These are phyloP conservation scores for Axilococcus clingmanii DNA, from an alignment of 139 green algal genomes.

Conservation along the genomic window DNA sequence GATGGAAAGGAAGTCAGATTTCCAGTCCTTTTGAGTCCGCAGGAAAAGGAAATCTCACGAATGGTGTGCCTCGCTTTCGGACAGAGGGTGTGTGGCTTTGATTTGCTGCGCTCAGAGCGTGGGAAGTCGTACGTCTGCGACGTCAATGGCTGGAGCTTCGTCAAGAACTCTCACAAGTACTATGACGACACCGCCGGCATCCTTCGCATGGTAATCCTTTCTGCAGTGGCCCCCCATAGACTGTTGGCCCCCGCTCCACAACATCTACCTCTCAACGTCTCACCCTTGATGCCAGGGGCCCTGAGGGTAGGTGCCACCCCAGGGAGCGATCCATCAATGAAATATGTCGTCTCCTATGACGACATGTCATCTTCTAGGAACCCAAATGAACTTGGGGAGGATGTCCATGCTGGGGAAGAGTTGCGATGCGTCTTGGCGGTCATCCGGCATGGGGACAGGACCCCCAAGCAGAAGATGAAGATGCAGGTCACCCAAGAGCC, in stretches of 20 bases:
- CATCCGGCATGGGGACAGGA: conserved; percentile 82
- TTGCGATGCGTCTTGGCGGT: conserved; percentile 91
- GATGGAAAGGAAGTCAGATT: conserved; percentile 89
- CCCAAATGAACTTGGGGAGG: conserved; percentile 13
- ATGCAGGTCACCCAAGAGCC: conserved; percentile 67
- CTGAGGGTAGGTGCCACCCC: background rate
- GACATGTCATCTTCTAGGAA: conserved; percentile 7
- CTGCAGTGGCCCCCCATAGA: conserved; percentile 59
- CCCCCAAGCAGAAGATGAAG: conserved; percentile 99
- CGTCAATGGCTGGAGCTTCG: conserved; percentile 98
- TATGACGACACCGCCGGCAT: conserved; percentile 83
- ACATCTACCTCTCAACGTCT: background rate
- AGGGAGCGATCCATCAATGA: conserved; percentile 2
- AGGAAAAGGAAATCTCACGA: conserved; percentile 90
- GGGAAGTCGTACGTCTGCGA: conserved; percentile 91
- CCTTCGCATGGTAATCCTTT: conserved; percentile 61
- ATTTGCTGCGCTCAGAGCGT: conserved; percentile 76
- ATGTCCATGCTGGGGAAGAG: conserved; percentile 47
- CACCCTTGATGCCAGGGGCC: background rate
- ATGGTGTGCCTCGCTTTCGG: conserved; percentile 91
- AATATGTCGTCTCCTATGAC: conserved; percentile 4
- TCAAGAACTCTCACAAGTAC: conserved; percentile 98
- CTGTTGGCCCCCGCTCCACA: conserved; percentile 31
- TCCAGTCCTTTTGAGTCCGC: conserved; percentile 81
- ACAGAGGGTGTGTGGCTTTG: conserved; percentile 92